Evolutionary conservation across 768 basidiomycete genomes (phyloP), one percentile per base, ranked within the genome.

Genomic region (Psilocybe azurescens): DNA sequence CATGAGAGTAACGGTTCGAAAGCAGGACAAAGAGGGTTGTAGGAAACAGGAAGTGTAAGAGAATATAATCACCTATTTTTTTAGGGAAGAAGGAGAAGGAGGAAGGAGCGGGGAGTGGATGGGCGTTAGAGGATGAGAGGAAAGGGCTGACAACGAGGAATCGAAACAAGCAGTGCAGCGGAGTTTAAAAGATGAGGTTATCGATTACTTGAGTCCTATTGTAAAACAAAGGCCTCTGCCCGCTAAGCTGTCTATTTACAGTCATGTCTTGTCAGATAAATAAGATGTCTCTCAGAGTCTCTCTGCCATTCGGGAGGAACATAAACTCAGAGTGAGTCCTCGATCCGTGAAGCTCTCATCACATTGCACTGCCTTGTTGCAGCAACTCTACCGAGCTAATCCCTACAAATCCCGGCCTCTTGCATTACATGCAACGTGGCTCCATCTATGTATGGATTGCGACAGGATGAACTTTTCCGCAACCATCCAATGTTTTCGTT

Each of bases 91-190:
- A 68, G 55, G 56, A 53, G 14, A 53, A 38, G 20, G 33, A 53
- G 52, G 36, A 38, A 52, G 18, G 33, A 38, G 46, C 29, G 49
- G 65, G 56, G 63, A 64, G 65, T 65, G 67, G 56, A 57, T 69
- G 67, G 70, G 53, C 53, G 64, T 66, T 64, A 63, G 62, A 69
- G 41, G 71, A 64, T 68, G 73, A 62, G 65, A 68, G 69, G 67
- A 65, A 67, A 72, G 62, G 65, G 69, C 74, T 76, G 78, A 78
- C 79, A 79, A 74, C 73, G 75, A 76, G 76, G 33, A 53, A 75
- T 74, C 77, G 75, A 77, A 75, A 75, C 74, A 77, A 74, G 75
- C 73, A 75, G 73, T 83, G 84, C 76, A 65, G 69, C 84, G 84
- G 84, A 84, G 82, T 78, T 79, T 80, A 56, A 85, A 82, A 73